Percentiles rank a stretch among this genome's conserved stretches.
Evolutionary conservation across 441 rosid species (phyloP).

Genomic region (Euphorbia corollata): DNA sequence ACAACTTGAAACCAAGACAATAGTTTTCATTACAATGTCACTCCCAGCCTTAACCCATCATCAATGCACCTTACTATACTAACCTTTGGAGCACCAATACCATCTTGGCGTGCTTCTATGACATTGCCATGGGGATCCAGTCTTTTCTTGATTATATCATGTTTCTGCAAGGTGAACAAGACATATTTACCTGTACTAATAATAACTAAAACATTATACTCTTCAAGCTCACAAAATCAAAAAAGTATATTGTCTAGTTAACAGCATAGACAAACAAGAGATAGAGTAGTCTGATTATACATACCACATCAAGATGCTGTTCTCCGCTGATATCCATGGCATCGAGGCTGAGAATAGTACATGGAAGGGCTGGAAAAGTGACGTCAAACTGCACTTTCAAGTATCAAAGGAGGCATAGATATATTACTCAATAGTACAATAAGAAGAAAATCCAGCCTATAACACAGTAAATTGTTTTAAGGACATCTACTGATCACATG

Average conservation of each 20-base stretch:
- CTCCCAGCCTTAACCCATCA: background rate
- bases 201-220: background rate
- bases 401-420: conserved; percentile 17
- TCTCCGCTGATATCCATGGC: conserved; percentile 97
- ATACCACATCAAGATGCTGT: conserved; percentile 89
- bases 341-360: conserved; percentile 86
- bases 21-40: background rate
- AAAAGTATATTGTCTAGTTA: background rate
- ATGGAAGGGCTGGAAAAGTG: conserved; percentile 88
- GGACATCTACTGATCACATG: background rate
- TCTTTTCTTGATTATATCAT: conserved; percentile 80
- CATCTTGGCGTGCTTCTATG: conserved; percentile 70
- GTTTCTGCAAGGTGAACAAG: conserved; percentile 46
- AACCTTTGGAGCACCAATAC: conserved; percentile 88
- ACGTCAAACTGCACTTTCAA: conserved; percentile 69
- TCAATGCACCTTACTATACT: conserved; percentile 13
- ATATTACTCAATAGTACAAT: conserved; percentile 4
- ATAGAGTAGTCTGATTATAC: conserved; percentile 17
- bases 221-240: background rate
- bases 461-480: background rate
- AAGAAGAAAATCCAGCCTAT: background rate
- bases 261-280: background rate
- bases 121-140: conserved; percentile 68
- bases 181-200: conserved; percentile 6
- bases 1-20: background rate